Evolutionary conservation across 2,329 filamentous ascomycete genomes (phyloP).

Genomic region (Mycocentrospora acerina): DNA sequence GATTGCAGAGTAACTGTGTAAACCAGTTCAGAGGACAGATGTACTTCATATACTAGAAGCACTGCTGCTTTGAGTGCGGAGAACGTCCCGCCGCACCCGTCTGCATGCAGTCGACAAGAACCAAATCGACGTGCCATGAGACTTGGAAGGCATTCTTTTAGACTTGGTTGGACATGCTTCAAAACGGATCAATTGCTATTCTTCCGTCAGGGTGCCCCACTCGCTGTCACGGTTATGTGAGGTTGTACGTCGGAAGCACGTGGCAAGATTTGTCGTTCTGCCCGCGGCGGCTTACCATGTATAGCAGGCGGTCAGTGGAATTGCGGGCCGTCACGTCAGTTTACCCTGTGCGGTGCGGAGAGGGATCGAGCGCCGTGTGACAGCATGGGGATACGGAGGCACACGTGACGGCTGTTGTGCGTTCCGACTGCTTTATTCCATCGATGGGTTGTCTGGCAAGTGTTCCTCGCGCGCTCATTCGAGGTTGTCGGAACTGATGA

Average conservation of each 20-base stretch:
- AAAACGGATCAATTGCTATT: conserved; percentile 18
- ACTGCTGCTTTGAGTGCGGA: conserved; percentile 31
- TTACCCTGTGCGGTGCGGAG: conserved; percentile 28
- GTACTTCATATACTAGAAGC: conserved; percentile 36
- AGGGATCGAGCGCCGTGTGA: conserved; percentile 6
- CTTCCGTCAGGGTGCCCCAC: conserved; percentile 23
- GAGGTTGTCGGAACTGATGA: conserved; percentile 13
- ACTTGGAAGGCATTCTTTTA: conserved; percentile 21
- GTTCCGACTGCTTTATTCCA: conserved; percentile 6
- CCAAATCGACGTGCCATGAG: conserved; percentile 26
- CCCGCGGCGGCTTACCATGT: conserved; percentile 23
- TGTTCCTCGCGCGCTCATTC: conserved; percentile 15
- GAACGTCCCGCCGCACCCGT: conserved; percentile 41
- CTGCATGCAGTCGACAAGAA: conserved; percentile 31
- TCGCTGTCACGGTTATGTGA: conserved; percentile 14
- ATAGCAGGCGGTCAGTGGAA: conserved; percentile 39
- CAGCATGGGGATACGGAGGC: conserved; percentile 18
- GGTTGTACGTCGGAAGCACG: conserved; percentile 18
- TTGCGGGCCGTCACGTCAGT: conserved; percentile 39
- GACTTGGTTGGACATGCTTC: conserved; percentile 16
- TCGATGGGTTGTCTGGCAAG: background rate
- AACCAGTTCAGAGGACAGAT: conserved; percentile 16
- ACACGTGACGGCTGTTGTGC: conserved; percentile 13
- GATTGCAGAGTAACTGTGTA: no score
- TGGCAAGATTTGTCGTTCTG: conserved; percentile 34